Conservation (phyloP, 2,329 filamentous ascomycete species). For the Aspergillus pseudonomiae region DNA sequence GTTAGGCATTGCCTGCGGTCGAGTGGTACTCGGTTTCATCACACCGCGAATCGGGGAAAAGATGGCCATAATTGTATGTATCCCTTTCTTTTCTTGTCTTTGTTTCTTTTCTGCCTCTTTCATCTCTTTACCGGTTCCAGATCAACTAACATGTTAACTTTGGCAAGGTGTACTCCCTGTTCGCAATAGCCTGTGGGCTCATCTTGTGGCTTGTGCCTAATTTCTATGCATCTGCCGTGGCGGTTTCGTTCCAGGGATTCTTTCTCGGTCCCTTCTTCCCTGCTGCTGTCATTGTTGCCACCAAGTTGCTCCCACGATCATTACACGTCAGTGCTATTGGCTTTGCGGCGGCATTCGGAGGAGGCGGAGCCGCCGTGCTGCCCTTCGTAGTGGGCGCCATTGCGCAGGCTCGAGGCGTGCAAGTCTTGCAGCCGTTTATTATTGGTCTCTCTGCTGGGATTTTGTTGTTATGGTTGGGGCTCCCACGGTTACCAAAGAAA, state of each 20-base stretch:
- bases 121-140: too few species aligned
- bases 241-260: conserved; percentile 73
- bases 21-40: conserved; percentile 73
- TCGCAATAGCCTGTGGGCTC: conserved; percentile 67
- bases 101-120: background rate
- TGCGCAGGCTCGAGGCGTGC: conserved; percentile 59
- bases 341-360: conserved; percentile 77
- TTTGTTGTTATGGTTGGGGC: conserved; percentile 52
- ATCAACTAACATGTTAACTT: background rate
- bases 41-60: conserved; percentile 72
- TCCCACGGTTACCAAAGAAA: conserved; percentile 15
- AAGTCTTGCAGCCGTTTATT: conserved; percentile 62
- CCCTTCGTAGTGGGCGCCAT: conserved; percentile 51
- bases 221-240: conserved; percentile 72
- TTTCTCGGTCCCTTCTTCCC: conserved; percentile 81
- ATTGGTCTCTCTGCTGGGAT: conserved; percentile 48
- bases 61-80: conserved; percentile 54
- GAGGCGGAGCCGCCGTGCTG: conserved; percentile 62
- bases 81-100: background rate
- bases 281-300: conserved; percentile 71
- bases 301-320: conserved; percentile 72
- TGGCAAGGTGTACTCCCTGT: conserved; percentile 60
- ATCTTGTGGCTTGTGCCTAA: conserved; percentile 81
- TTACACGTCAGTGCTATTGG: conserved; percentile 80
- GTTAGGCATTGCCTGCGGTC: conserved; percentile 76